phyloP scores from a whole-genome alignment of 75 land plant species.

The Ceratopteris richardii region DNA sequence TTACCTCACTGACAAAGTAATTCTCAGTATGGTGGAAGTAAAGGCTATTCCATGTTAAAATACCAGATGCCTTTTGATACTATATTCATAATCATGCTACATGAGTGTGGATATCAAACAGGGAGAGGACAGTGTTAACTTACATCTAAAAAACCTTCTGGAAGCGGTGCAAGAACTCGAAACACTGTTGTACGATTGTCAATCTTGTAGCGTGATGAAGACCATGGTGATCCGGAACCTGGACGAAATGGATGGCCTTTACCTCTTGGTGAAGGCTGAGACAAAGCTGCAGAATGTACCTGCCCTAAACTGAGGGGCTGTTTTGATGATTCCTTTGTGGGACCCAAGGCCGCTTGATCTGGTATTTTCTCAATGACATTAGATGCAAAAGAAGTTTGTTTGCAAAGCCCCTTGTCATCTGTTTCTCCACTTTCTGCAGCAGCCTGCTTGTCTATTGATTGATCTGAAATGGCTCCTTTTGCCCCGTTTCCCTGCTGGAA shows the following conservation, averaged over 20 bases:
- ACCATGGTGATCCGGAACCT: conserved; percentile 21
- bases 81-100: too few species aligned
- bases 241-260: conserved; percentile 19
- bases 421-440: not conserved
- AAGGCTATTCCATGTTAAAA: too few species aligned
- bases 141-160: conserved; percentile 54
- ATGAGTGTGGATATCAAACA: too few species aligned
- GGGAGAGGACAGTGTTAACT: too few species aligned
- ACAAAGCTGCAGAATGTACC: conserved; percentile 6
- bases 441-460: not conserved
- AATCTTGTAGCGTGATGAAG: conserved; percentile 50
- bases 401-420: not conserved
- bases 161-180: conserved; percentile 66
- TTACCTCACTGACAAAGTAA: too few species aligned
- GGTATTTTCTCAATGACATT: too few species aligned
- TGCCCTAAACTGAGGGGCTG: conserved; percentile 11
- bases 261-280: conserved; percentile 30
- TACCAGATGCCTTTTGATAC: too few species aligned
- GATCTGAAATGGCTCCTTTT: too few species aligned
- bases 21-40: too few species aligned
- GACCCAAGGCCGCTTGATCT: conserved; percentile 1
- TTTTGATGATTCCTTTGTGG: conserved; percentile 23
- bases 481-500: too few species aligned
- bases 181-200: conserved; percentile 82
- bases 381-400: not conserved